phyloP scores from a whole-genome alignment of 192 early-diverging fungal genomes.

The Linnemannia elongata region DNA sequence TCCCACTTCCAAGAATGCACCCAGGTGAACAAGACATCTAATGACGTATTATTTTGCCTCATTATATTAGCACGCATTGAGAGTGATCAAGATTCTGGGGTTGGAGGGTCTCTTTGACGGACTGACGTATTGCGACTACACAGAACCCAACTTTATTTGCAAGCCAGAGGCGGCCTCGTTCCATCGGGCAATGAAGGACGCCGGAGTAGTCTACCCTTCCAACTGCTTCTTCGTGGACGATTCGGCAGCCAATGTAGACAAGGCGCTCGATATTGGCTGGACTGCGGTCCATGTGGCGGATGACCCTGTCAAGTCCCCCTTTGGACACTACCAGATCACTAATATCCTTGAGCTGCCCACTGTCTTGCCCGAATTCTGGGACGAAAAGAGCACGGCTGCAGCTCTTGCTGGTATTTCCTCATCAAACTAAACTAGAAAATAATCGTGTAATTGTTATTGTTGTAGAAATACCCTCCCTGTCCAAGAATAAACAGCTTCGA shows the following conservation, averaged over 20 bases:
- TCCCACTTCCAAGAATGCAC: too few species aligned
- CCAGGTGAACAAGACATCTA: too few species aligned
- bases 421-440: neutral
- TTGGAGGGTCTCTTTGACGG: slow-evolving; percentile 83
- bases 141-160: slow-evolving; percentile 75
- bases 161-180: slow-evolving; percentile 74
- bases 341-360: slow-evolving; percentile 72
- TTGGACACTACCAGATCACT: slow-evolving; percentile 71
- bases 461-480: too few species aligned
- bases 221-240: slow-evolving; percentile 87
- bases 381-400: neutral
- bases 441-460: neutral
- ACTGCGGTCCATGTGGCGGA: slow-evolving; percentile 65
- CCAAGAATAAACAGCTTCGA: too few species aligned
- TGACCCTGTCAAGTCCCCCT: slow-evolving; percentile 51
- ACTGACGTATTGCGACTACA: slow-evolving; percentile 82
- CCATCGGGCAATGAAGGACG: slow-evolving; percentile 75
- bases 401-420: neutral
- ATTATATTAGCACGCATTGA: slow-evolving; percentile 69
- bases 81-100: slow-evolving; percentile 73
- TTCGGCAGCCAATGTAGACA: slow-evolving; percentile 73
- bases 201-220: slow-evolving; percentile 66
- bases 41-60: slow-evolving; percentile 4
- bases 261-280: slow-evolving; percentile 70
- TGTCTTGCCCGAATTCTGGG: slow-evolving; percentile 74